Conservation (phyloP, 495 filamentous ascomycete genomes). For the Letharia columbiana region DNA sequence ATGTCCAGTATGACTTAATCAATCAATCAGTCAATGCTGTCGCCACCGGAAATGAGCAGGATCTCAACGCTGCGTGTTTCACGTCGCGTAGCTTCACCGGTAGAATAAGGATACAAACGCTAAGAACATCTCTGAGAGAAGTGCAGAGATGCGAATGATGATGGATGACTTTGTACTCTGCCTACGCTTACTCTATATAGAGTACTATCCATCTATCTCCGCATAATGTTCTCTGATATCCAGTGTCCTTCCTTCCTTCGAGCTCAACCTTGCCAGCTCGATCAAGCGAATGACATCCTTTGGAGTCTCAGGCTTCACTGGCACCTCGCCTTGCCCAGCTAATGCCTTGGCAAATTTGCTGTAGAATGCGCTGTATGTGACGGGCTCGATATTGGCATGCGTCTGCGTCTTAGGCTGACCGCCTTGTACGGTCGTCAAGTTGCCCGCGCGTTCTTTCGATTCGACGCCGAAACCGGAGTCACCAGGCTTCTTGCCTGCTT, state of each 20-base stretch:
- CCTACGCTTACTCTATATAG: background rate
- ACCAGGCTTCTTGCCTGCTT: constrained; percentile 55
- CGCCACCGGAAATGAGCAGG: no score
- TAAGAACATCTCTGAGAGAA: no score
- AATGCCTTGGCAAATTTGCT: constrained; percentile 59
- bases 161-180: background rate
- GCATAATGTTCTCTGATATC: constrained; percentile 28
- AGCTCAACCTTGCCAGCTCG: constrained; percentile 63
- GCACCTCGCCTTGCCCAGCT: constrained; percentile 51
- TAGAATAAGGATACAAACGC: no score
- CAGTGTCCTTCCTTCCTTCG: constrained; percentile 53
- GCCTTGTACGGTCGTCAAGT: constrained; percentile 38
- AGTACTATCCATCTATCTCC: constrained; percentile 6
- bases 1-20: no score
- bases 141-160: background rate
- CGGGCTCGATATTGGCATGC: constrained; percentile 54
- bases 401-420: constrained; percentile 35
- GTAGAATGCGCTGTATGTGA: constrained; percentile 69
- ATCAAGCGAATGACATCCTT: constrained; percentile 65
- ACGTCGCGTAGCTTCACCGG: no score
- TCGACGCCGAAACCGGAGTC: constrained; percentile 63
- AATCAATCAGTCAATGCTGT: no score
- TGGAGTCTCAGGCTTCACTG: constrained; percentile 64
- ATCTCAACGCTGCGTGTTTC: no score
- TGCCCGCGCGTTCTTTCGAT: constrained; percentile 36